phyloP scores from a whole-genome alignment of 78 protist species.

The Dictyostelium brefeldianum region DNA sequence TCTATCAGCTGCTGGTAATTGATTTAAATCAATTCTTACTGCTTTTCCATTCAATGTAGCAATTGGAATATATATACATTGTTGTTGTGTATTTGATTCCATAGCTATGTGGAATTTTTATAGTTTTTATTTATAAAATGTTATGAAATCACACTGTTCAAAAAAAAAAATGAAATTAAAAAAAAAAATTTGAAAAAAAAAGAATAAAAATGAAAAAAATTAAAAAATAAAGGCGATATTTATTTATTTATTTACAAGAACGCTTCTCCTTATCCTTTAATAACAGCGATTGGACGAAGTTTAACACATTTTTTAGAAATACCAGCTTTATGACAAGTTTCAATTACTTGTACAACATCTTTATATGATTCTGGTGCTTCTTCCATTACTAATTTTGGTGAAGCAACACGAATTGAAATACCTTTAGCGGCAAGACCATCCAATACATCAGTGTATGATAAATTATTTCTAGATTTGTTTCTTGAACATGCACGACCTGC shows the following conservation, averaged over 20 bases:
- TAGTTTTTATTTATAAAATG: background rate
- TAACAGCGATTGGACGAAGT: slow-evolving; percentile 95
- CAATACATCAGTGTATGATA: slow-evolving; percentile 84
- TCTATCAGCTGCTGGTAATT: background rate
- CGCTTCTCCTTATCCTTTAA: slow-evolving; percentile 98
- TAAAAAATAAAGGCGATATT: too few relatives aligned
- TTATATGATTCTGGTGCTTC: slow-evolving; percentile 97
- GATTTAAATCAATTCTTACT: background rate
- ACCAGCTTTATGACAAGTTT: slow-evolving; percentile 95
- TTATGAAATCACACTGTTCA: background rate
- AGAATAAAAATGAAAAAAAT: too few relatives aligned
- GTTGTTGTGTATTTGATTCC: background rate
- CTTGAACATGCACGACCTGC: slow-evolving; percentile 96
- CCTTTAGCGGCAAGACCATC: slow-evolving; percentile 81
- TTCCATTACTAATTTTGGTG: slow-evolving; percentile 94
- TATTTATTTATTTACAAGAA: background rate
- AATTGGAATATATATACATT: slow-evolving; percentile 28
- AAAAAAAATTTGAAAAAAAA: too few relatives aligned
- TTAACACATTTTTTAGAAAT: slow-evolving; percentile 91
- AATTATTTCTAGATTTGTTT: slow-evolving; percentile 82
- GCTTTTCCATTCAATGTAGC: background rate
- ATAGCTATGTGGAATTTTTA: too few relatives aligned
- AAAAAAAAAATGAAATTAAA: too few relatives aligned
- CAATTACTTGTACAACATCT: slow-evolving; percentile 91
- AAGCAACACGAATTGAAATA: slow-evolving; percentile 94